A percentile compares a stretch with the other conserved stretches of the same genome.
These are phyloP conservation scores for Penstemon eatonii DNA, from an alignment of 257 asterid genomes.

Conservation along the genomic window DNA sequence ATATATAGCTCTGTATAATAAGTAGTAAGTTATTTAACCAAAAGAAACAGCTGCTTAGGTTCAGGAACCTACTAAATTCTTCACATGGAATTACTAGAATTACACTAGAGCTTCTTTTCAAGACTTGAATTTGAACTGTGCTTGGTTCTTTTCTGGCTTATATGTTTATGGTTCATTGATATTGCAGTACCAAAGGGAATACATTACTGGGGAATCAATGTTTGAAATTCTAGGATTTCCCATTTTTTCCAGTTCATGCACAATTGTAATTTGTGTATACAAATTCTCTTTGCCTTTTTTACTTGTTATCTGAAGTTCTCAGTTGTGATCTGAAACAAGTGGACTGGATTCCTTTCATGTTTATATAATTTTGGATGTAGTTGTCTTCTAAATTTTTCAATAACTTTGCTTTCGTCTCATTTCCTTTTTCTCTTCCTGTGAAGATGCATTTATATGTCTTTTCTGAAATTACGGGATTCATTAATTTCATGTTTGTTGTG, in stretches of 20 bases:
- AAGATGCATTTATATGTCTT: not conserved
- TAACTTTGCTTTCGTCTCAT: not conserved
- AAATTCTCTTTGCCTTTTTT: too few species aligned
- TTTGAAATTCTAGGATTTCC: not conserved
- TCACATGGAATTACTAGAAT: not conserved
- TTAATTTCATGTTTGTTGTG: slow-evolving; percentile 1
- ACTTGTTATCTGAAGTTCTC: too few species aligned
- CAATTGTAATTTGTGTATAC: too few species aligned
- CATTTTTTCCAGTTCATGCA: not conserved
- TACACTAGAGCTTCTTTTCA: slow-evolving; percentile 3
- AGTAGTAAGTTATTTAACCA: too few species aligned
- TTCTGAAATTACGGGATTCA: slow-evolving; percentile 1
- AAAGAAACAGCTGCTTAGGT: slow-evolving; percentile 7
- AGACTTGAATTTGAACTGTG: not conserved
- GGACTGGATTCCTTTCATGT: not conserved
- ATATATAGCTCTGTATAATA: not conserved
- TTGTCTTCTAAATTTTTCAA: not conserved
- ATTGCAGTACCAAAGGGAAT: not conserved
- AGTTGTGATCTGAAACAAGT: not conserved
- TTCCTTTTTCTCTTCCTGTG: not conserved
- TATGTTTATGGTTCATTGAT: not conserved
- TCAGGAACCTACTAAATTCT: not conserved
- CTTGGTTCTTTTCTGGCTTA: slow-evolving; percentile 4
- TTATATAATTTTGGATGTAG: not conserved
- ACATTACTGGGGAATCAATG: not conserved